phyloP scores from a whole-genome alignment of 345 rosid species.

The Melaleuca alternifolia region DNA sequence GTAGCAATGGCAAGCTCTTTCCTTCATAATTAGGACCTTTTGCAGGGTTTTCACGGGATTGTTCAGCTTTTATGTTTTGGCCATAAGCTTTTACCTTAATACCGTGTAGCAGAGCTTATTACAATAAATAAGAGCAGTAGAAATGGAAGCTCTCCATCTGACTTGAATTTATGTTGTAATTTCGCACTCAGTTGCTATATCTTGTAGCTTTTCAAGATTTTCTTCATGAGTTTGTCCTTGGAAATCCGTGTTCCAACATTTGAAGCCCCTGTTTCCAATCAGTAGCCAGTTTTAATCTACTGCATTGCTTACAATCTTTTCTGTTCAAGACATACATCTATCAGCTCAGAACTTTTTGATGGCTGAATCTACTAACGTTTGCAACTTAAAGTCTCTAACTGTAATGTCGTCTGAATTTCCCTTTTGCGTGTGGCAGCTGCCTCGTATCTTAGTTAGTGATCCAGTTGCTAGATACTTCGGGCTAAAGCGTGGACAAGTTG shows the following conservation, averaged over 20 bases:
- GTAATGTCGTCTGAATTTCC: background rate
- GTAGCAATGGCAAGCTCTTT: background rate
- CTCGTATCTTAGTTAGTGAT: constrained; percentile 20
- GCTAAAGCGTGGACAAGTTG: constrained; percentile 24
- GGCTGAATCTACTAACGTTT: background rate
- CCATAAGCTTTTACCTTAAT: background rate
- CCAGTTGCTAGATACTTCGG: constrained; percentile 20
- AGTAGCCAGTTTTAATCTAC: background rate
- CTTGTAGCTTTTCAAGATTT: background rate
- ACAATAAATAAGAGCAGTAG: too few species aligned
- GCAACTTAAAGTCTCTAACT: background rate
- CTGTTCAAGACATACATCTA: background rate
- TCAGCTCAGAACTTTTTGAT: background rate
- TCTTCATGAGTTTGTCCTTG: background rate
- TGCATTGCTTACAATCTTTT: background rate
- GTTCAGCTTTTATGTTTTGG: background rate
- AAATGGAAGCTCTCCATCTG: too few species aligned
- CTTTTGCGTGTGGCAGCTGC: constrained; percentile 9
- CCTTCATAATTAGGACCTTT: background rate
- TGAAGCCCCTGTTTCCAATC: background rate
- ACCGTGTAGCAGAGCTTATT: too few species aligned
- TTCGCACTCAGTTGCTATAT: background rate
- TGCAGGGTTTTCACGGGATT: background rate
- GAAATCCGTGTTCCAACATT: background rate
- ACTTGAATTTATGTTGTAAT: background rate